Evolutionary conservation across 2,329 filamentous ascomycete species (phyloP).

Genomic region (Diaporthe ampelina): DNA sequence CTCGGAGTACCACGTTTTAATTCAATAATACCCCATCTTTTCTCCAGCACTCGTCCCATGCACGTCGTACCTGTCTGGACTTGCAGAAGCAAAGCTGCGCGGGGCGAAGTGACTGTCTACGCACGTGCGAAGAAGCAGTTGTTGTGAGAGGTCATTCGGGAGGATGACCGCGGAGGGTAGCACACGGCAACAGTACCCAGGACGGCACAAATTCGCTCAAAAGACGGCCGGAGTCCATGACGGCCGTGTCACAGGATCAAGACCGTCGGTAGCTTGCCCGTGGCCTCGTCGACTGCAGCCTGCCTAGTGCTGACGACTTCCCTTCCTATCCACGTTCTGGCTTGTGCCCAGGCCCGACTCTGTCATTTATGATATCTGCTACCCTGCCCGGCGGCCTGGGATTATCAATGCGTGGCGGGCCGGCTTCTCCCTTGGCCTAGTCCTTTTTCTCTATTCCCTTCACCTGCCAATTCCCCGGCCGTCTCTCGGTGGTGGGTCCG

Average conservation of each 20-base stretch:
- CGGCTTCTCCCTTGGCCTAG: slow-evolving; percentile 24
- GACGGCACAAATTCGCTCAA: slow-evolving; percentile 10
- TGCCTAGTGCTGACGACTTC: slow-evolving; percentile 23
- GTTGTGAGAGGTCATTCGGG: background rate
- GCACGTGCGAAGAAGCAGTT: slow-evolving; percentile 10
- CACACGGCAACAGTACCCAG: background rate
- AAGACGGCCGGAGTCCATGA: background rate
- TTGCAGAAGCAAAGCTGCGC: slow-evolving; percentile 15
- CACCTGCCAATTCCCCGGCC: slow-evolving; percentile 9
- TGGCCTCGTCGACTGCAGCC: slow-evolving; percentile 16
- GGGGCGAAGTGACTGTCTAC: slow-evolving; percentile 2
- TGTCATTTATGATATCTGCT: slow-evolving; percentile 28
- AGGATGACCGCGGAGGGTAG: background rate
- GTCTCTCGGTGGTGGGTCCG: slow-evolving; percentile 16
- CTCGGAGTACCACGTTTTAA: slow-evolving; percentile 21
- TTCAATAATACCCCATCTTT: slow-evolving; percentile 35
- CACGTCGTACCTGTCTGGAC: slow-evolving; percentile 36
- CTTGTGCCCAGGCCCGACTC: slow-evolving; percentile 4
- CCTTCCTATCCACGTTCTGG: background rate
- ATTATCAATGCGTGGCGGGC: slow-evolving; percentile 12
- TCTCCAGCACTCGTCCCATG: background rate
- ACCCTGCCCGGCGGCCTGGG: slow-evolving; percentile 15
- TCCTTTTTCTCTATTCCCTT: background rate
- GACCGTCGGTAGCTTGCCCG: slow-evolving; percentile 19
- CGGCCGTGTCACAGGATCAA: slow-evolving; percentile 18